phyloP scores from a whole-genome alignment of 441 rosid species.

The Manihot esculenta region DNA sequence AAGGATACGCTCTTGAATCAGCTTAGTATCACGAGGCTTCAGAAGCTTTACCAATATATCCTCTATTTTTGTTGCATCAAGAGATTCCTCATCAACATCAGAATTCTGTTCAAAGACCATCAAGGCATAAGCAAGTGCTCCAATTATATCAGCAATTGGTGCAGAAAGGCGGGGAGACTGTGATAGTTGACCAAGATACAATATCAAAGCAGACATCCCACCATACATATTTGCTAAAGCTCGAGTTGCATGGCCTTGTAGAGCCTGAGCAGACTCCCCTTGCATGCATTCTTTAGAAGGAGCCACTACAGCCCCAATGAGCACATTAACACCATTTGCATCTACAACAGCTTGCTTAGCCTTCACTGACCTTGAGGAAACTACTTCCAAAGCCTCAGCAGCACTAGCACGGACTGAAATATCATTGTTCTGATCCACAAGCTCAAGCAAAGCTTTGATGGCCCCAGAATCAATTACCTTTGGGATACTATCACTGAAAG shows the following conservation, averaged over 20 bases:
- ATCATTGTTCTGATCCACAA: slow-evolving; percentile 57
- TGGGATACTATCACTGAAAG: slow-evolving; percentile 60
- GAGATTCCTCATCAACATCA: slow-evolving; percentile 40
- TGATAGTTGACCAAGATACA: slow-evolving; percentile 66
- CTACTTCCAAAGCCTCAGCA: slow-evolving; percentile 81
- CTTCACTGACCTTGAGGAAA: slow-evolving; percentile 59
- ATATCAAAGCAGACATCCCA: slow-evolving; percentile 70
- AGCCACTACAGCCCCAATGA: slow-evolving; percentile 79
- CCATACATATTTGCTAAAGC: slow-evolving; percentile 81
- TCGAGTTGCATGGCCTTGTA: slow-evolving; percentile 69
- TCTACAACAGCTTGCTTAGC: slow-evolving; percentile 66
- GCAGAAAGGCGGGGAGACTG: slow-evolving; percentile 72
- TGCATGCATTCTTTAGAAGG: slow-evolving; percentile 83
- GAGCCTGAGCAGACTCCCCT: slow-evolving; percentile 56
- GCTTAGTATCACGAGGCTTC: slow-evolving; percentile 65
- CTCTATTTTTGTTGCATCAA: slow-evolving; percentile 61
- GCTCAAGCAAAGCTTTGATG: slow-evolving; percentile 62
- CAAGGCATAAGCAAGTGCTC: slow-evolving; percentile 84
- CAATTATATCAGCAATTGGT: slow-evolving; percentile 79
- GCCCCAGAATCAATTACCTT: slow-evolving; percentile 78
- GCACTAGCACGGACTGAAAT: slow-evolving; percentile 70
- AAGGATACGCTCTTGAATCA: slow-evolving; percentile 80
- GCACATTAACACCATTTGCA: slow-evolving; percentile 61
- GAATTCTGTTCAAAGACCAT: slow-evolving; percentile 57
- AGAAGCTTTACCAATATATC: slow-evolving; percentile 55